Conservation (phyloP, 2,329 filamentous ascomycete genomes). For the Fusarium sp. region DNA sequence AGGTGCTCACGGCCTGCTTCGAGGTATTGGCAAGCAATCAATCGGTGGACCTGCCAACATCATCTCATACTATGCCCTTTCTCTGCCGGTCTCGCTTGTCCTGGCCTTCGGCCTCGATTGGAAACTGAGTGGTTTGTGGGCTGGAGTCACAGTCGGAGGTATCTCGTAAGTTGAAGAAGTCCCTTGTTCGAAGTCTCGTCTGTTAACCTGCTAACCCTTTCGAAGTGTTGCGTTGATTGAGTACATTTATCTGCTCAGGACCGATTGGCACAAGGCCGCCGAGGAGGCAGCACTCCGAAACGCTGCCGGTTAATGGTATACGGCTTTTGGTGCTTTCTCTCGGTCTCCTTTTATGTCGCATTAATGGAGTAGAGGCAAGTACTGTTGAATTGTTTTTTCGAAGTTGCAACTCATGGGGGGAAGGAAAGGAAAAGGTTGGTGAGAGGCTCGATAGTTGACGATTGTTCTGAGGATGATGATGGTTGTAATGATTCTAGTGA, state of each 20-base stretch:
- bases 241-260: conserved; percentile 66
- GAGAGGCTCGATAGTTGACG: not conserved
- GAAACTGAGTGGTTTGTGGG: conserved; percentile 87
- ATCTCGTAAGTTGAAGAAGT: conserved; percentile 63
- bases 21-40: conserved; percentile 89
- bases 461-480: not conserved
- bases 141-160: conserved; percentile 81
- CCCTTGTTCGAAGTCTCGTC: not conserved
- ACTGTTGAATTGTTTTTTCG: not conserved
- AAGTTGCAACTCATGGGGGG: not conserved
- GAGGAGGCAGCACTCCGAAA: conserved; percentile 68
- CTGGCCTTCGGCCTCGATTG: conserved; percentile 83
- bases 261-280: conserved; percentile 68
- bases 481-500: not conserved
- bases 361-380: not conserved
- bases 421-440: not conserved
- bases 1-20: conserved; percentile 85
- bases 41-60: conserved; percentile 92
- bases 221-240: conserved; percentile 67
- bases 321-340: not conserved
- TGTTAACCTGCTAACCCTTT: conserved; percentile 40
- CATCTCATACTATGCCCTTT: conserved; percentile 87
- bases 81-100: conserved; percentile 85
- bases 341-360: not conserved
- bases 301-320: conserved; percentile 55